Evolutionary conservation across 768 basidiomycete species (phyloP), one percentile per base, ranked within the genome.

Genomic region (Russula olivacea): DNA sequence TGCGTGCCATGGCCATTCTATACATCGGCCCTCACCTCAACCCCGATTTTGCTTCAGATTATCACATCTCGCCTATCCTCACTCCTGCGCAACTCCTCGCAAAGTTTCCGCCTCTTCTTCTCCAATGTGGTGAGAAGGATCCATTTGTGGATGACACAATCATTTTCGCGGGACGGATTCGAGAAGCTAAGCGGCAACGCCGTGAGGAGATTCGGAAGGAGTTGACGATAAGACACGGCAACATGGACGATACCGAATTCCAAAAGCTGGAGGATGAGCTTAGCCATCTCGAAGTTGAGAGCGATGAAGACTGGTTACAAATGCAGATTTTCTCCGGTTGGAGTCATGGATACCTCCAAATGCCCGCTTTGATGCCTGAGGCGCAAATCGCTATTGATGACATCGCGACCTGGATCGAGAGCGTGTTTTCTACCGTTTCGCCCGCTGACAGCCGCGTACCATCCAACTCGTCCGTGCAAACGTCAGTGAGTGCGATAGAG

Each of bases 1-100:
- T 98, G 93, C 91, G 97, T 40, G 95, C 96, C 0, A 99, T 99
- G 97, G 96, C 96, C 3, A 95, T 97, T 71, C 76, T 96, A 66
- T 97, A 97, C 76, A 89, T 99, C 63, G 96, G 96, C 1, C 96
- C 97, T 1, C 84, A 91, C 70, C 88, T 87, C 56, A 89, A 93
- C 72, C 97, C 97, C 8, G 94, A 98, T 74, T 95, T 99, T 72
- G 83, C 85, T 59, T 89, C 88, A 19, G 95, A 99, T 78, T 98
- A 98, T 75, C 88, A 92, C 76, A 86, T 99, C 68, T 98, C 96
- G 19, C 97, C 97, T 1, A 89, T 99, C 69, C 82, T 98, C 55
- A 84, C 95, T 8, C 96, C 96, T 5, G 78, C 80, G 54, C 78
- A 83, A 58, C 78, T 98, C 3, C 84, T 99, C 14, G 93, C 91